Evolutionary conservation across 2,329 filamentous ascomycete species (phyloP).

Genomic region (Shiraia sp.): DNA sequence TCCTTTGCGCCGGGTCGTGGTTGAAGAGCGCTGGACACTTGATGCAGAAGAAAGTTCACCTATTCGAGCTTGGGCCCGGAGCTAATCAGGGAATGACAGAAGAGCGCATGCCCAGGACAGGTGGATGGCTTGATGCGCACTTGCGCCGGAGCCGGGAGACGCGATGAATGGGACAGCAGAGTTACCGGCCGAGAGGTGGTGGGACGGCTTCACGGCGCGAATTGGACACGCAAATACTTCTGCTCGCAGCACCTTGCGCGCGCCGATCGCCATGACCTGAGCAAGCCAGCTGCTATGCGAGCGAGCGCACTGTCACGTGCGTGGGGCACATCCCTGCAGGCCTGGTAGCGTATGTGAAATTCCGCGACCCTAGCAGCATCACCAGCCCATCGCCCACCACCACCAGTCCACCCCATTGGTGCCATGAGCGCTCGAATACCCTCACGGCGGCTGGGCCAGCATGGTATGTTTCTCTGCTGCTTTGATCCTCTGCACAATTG

Average conservation of each 20-base stretch:
- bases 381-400: conserved; percentile 9
- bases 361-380: too few species aligned
- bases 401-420: conserved; percentile 30
- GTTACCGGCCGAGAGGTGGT: too few species aligned
- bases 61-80: conserved; percentile 26
- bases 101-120: conserved; percentile 13
- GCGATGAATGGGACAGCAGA: neutral
- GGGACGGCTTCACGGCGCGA: too few species aligned
- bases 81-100: conserved; percentile 28
- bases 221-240: too few species aligned
- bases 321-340: too few species aligned
- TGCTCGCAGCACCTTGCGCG: too few species aligned
- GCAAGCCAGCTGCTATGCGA: too few species aligned
- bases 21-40: conserved; percentile 7
- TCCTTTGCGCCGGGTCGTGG: conserved; percentile 18
- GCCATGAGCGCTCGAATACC: conserved; percentile 69
- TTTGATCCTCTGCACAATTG: neutral
- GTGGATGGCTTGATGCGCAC: conserved; percentile 9
- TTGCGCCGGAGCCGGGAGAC: too few species aligned
- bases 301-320: too few species aligned
- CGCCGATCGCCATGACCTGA: too few species aligned
- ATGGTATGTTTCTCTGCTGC: conserved; percentile 54
- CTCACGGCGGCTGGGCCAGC: conserved; percentile 62
- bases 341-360: too few species aligned
- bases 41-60: conserved; percentile 29